phyloP scores from a whole-genome alignment of 139 green algal species.

The Monoraphidium neglectum region DNA sequence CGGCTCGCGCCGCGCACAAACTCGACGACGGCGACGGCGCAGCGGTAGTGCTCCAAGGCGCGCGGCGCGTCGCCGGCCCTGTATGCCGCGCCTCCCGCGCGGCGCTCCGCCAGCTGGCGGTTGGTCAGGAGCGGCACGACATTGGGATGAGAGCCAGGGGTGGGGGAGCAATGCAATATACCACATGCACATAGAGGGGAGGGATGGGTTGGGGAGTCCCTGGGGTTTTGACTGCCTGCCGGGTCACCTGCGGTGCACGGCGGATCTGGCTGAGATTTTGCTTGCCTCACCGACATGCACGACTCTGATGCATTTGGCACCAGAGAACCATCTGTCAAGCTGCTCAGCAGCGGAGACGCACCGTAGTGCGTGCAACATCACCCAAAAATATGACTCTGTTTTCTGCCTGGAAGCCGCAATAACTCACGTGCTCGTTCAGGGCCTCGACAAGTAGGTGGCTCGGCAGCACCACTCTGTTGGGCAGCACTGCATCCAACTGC shows the following conservation, averaged over 20 bases:
- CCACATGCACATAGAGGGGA: neutral
- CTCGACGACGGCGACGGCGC: constrained; percentile 57
- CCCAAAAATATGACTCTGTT: neutral
- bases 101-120: constrained; percentile 57
- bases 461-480: constrained; percentile 32
- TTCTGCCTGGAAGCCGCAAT: neutral
- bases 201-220: neutral
- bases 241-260: neutral
- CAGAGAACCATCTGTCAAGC: neutral
- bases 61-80: constrained; percentile 22
- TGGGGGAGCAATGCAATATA: neutral
- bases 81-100: constrained; percentile 57
- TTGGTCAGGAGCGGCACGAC: too few relatives aligned
- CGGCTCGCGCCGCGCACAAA: constrained; percentile 43
- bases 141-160: too few relatives aligned
- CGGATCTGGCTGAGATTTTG: neutral
- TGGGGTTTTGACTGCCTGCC: neutral
- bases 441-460: constrained; percentile 68
- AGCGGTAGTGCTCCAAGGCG: constrained; percentile 60
- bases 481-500: constrained; percentile 3
- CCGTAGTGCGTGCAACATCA: neutral
- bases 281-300: neutral
- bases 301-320: neutral
- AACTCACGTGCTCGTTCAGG: constrained; percentile 73
- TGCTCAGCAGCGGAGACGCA: neutral